Percentiles rank a stretch among this genome's conserved stretches.
phyloP scores from a whole-genome alignment of 768 basidiomycete species.

The Pleurotus ostreatus region DNA sequence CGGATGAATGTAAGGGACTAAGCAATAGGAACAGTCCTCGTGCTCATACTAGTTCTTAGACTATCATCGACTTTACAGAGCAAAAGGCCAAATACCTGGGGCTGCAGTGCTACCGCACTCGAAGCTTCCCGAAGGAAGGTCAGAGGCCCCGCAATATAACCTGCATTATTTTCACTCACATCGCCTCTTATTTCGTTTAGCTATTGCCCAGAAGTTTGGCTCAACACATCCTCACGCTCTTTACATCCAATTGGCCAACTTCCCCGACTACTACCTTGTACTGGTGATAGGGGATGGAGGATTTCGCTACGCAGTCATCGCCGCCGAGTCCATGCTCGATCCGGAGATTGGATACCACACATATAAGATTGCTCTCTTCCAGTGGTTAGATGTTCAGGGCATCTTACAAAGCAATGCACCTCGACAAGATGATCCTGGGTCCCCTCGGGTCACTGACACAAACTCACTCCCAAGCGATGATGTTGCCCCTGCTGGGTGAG shows the following conservation, averaged over 20 bases:
- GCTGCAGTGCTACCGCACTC: constrained; percentile 63
- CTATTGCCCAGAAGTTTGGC: constrained; percentile 29
- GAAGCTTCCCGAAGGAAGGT: constrained; percentile 71
- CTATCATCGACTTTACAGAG: constrained; percentile 77
- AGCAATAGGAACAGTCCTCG: too few relatives aligned
- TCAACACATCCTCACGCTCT: constrained; percentile 54
- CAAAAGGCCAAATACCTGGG: constrained; percentile 86
- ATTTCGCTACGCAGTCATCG: constrained; percentile 80
- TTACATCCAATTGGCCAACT: constrained; percentile 75
- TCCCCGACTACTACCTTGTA: constrained; percentile 80
- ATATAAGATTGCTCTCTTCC: constrained; percentile 3
- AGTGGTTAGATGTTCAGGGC: constrained; percentile 45
- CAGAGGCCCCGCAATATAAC: constrained; percentile 4
- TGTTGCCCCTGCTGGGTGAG: constrained; percentile 3
- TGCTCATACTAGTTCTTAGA: constrained; percentile 38
- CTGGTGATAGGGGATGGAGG: constrained; percentile 75
- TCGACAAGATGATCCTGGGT: neutral
- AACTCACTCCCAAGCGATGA: neutral
- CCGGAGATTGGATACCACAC: neutral
- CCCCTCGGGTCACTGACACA: neutral
- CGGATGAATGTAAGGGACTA: constrained; percentile 53
- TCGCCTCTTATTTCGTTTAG: neutral
- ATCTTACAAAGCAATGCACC: neutral
- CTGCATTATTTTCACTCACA: neutral
- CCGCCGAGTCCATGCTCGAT: constrained; percentile 33